A percentile compares a stretch with the other conserved stretches of the same genome.
Conservation (phyloP, 148 eudicot species). For the Tetragonia tetragonoides region DNA sequence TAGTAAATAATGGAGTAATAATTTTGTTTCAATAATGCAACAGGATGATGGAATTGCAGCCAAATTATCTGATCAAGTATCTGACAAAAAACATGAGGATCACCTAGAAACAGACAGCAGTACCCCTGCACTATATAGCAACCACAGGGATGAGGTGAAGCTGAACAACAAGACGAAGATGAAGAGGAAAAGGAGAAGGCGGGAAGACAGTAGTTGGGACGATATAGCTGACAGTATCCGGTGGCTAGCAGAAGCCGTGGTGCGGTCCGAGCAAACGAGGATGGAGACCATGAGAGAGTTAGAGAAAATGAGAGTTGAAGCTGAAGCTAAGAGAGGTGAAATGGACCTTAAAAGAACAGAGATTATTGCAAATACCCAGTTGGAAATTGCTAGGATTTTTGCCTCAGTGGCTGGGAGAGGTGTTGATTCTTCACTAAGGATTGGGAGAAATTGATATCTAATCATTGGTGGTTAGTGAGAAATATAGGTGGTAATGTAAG, state of each 20-base stretch:
- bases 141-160: slow-evolving; percentile 34
- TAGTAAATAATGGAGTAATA: background rate
- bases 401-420: slow-evolving; percentile 51
- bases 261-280: slow-evolving; percentile 61
- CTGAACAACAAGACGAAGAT: slow-evolving; percentile 28
- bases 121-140: slow-evolving; percentile 65
- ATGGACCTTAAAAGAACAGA: slow-evolving; percentile 76
- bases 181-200: slow-evolving; percentile 39
- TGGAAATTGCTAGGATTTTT: slow-evolving; percentile 84
- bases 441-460: slow-evolving; percentile 38
- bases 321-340: slow-evolving; percentile 75
- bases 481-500: slow-evolving; percentile 1
- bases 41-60: slow-evolving; percentile 40
- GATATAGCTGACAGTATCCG: slow-evolving; percentile 64
- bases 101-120: slow-evolving; percentile 55
- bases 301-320: slow-evolving; percentile 82
- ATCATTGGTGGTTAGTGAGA: background rate
- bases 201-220: slow-evolving; percentile 34
- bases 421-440: slow-evolving; percentile 53
- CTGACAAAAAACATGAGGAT: slow-evolving; percentile 35
- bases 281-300: slow-evolving; percentile 74
- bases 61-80: slow-evolving; percentile 38
- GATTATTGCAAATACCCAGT: slow-evolving; percentile 79
- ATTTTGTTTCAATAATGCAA: background rate
- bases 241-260: slow-evolving; percentile 70